Base-by-base conservation (phyloP, 2,329 filamentous ascomycete species). In the Stagonosporopsis rhizophila region DNA sequence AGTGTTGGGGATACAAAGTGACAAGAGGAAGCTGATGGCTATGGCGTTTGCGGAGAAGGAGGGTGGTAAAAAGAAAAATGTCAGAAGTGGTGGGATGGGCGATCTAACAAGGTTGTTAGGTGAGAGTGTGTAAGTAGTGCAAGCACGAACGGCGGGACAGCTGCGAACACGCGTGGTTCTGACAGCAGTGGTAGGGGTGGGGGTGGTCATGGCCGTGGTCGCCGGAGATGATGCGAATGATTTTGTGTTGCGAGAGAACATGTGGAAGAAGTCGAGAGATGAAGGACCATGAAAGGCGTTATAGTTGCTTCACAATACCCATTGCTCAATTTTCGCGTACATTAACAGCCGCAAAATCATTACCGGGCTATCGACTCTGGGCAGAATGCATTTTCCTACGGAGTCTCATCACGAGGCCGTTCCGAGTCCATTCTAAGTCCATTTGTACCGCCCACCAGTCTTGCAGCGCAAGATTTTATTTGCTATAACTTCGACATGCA, bases 11-110 rank as follows among this genome's bases (percentile, higher is more conserved):
- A 87, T 96, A 42, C 92, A 96, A 75, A 81, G 84, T 35, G 86
- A 89, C 66, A 96, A 96, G 81, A 83, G 92, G 37, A 83, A 88
- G 67, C 77, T 96, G 46, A 91, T 95, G 73, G 85, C 82, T 32
- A 85, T 90, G 67, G 91, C 92, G 0, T 95, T 96, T 77, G 84
- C 87, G 56, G 92, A 96, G 77, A 90, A 88, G 66, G 72, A 73
- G 56, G 80, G 37, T 81, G 83, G 85, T 81, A 70, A 85, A 83
- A 70, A 81, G 81, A 70, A 65, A 61, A 68, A 61, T 52, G 65
- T 61, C 39, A 52, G 59, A 27, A 74, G 60, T 25, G 84, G 85
- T 64, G 73, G 78, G 5, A 49, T 81, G 51, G 76, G 70, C 30
- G 79, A 81, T 63, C 71, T 81, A 48, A 72, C 77, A 60, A 74